Conservation (phyloP, 495 filamentous ascomycete species). For the Apiosordaria backusii region DNA sequence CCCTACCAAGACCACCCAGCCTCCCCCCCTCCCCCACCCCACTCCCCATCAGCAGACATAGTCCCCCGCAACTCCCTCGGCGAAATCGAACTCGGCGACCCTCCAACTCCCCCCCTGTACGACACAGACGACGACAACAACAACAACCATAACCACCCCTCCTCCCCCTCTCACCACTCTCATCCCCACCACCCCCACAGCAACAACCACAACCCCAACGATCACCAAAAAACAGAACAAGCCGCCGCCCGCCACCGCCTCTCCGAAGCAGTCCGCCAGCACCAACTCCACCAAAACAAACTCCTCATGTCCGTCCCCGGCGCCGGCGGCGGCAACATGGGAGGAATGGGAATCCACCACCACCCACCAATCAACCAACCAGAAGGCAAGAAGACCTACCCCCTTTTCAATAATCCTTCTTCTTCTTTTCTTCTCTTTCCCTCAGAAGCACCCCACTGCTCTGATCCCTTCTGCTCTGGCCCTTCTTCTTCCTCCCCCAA, state of each 20-base stretch:
- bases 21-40: not conserved
- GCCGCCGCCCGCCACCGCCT: constrained; percentile 46
- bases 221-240: constrained; percentile 40
- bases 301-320: not conserved
- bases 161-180: constrained; percentile 48
- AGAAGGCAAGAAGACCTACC: not conserved
- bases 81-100: constrained; percentile 65
- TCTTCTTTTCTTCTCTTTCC: not conserved
- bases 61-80: constrained; percentile 74
- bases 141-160: constrained; percentile 64
- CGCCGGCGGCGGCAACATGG: not conserved
- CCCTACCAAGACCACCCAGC: constrained; percentile 6
- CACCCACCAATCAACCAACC: not conserved
- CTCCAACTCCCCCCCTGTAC: constrained; percentile 51
- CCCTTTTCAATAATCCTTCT: not conserved
- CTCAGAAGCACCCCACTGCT: not conserved
- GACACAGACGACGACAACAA: constrained; percentile 64
- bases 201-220: not conserved
- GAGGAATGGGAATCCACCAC: not conserved
- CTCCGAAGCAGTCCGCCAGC: constrained; percentile 53
- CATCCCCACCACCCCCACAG: not conserved
- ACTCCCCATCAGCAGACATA: constrained; percentile 60
- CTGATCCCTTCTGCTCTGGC: not conserved
- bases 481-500: not conserved
- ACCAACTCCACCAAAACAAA: constrained; percentile 58